Evolutionary conservation across 768 basidiomycete species (phyloP).

Genomic region (Suillus subalutaceus): DNA sequence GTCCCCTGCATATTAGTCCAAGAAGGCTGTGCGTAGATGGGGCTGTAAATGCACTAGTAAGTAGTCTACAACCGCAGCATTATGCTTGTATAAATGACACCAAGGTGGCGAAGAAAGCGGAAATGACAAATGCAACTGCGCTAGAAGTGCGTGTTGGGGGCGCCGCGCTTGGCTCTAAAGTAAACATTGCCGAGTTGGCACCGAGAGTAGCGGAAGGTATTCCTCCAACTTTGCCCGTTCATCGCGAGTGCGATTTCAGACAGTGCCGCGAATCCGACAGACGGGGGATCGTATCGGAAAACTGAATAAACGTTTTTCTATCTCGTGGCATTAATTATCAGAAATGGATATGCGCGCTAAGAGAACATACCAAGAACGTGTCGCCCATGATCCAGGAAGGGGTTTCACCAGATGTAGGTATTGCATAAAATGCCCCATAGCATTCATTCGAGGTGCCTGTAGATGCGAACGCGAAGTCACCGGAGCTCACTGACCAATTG

Average conservation of each 20-base stretch:
- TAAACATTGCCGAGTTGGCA: slow-evolving; percentile 10
- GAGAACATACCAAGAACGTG: slow-evolving; percentile 63
- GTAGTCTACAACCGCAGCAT: not conserved
- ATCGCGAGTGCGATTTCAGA: slow-evolving; percentile 31
- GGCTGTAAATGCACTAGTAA: not conserved
- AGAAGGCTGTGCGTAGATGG: slow-evolving; percentile 1
- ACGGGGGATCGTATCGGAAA: slow-evolving; percentile 48
- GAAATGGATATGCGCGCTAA: not conserved
- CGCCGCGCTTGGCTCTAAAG: slow-evolving; percentile 21
- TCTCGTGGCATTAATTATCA: slow-evolving; percentile 5
- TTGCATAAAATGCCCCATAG: slow-evolving; percentile 83
- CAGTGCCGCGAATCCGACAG: slow-evolving; percentile 53
- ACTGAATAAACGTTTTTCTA: slow-evolving; percentile 62
- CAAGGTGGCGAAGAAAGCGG: slow-evolving; percentile 15
- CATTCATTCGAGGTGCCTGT: slow-evolving; percentile 57
- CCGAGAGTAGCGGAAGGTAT: slow-evolving; percentile 29
- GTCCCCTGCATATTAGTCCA: not conserved
- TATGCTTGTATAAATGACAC: slow-evolving; percentile 2
- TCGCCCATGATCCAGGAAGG: slow-evolving; percentile 91
- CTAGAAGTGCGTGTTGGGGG: slow-evolving; percentile 8
- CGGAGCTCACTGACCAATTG: slow-evolving; percentile 47
- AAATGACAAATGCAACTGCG: slow-evolving; percentile 11
- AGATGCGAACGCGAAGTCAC: slow-evolving; percentile 52
- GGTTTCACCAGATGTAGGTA: slow-evolving; percentile 51
- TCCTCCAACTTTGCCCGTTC: slow-evolving; percentile 25